phyloP scores from a whole-genome alignment of 768 basidiomycete species.

The Infundibulicybe gibba region DNA sequence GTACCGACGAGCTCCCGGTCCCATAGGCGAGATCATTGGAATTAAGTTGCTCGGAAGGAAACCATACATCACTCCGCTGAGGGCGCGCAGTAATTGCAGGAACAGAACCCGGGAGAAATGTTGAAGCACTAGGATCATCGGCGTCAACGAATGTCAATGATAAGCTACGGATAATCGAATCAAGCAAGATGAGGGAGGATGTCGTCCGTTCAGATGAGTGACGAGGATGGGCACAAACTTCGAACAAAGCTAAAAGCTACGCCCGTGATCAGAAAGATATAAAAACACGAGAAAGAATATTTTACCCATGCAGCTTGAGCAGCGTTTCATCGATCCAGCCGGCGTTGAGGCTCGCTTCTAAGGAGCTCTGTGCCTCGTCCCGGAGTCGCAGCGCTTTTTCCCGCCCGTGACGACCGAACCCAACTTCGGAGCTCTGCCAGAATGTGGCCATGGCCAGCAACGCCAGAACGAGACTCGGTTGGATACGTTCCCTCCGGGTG shows the following conservation, averaged over 20 bases:
- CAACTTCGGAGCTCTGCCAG: constrained; percentile 66
- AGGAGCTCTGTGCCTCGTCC: constrained; percentile 64
- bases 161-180: constrained; percentile 62
- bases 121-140: constrained; percentile 46
- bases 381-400: constrained; percentile 55
- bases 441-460: constrained; percentile 64
- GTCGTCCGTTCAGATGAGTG: constrained; percentile 50
- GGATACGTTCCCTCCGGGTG: constrained; percentile 48
- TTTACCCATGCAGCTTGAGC: constrained; percentile 77
- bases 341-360: constrained; percentile 69
- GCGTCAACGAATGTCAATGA: constrained; percentile 58
- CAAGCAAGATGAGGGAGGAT: constrained; percentile 59
- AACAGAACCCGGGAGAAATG: constrained; percentile 47
- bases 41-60: too few species aligned
- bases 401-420: constrained; percentile 45
- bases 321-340: constrained; percentile 68
- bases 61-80: background rate
- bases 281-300: constrained; percentile 1
- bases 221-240: constrained; percentile 64
- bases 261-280: background rate
- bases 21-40: too few species aligned
- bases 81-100: constrained; percentile 32
- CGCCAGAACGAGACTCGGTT: constrained; percentile 64
- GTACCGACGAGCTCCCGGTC: too few species aligned
- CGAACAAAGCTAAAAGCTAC: constrained; percentile 69